Evolutionary conservation across 176 grass and related monocot species (phyloP), one percentile per base, ranked within the genome.

Genomic region (Coix lacrymajobi): DNA sequence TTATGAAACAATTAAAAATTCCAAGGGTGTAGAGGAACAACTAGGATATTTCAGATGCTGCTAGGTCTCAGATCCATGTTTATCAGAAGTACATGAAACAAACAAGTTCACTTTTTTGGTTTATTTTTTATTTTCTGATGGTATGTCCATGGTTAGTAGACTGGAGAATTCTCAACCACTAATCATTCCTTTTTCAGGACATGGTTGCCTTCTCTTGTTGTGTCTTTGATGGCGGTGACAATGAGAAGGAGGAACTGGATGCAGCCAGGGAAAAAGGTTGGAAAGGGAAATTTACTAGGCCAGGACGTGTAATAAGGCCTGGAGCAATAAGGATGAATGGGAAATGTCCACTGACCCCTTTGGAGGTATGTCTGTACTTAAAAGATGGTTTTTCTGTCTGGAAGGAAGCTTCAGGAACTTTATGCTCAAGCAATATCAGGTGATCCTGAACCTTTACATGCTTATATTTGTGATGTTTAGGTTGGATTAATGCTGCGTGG

Each of bases 131-230:
- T 25, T 20, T 74, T 49, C 16, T 80, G n/a, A 69, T 75, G 39
- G 38, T 48, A 31, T 14, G 44, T 29, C 16, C 32, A 65, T 73
- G 72, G n/a, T 48, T 56, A 43, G 57, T 60, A 25, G 72, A 57
- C 10, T 9, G 52, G 73, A 52, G 20, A 58, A 64, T 26, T 31
- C 56, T 48, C 19, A 90, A 36, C 57, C 29, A 76, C 22, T 49
- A 22, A 29, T 57, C 58, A 78, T 69, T 49, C 40, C 84, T 49
- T 62, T 62, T 91, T n/a, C 86, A 99, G 97, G 97, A 99, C 93
- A 99, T 99, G 97, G 97, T 99, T 76, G 93, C 97, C 11, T 99
- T 99, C 86, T 99, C 97, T 64, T 96, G 97, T 61, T 99, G 97
- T 84, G 81, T 96, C 78, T 94, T 99, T 87, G 89, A 99, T 26